Evolutionary conservation across 805 yeast species (phyloP), one percentile per base, ranked within the genome.

Genomic region (Soucietia sequanensis): DNA sequence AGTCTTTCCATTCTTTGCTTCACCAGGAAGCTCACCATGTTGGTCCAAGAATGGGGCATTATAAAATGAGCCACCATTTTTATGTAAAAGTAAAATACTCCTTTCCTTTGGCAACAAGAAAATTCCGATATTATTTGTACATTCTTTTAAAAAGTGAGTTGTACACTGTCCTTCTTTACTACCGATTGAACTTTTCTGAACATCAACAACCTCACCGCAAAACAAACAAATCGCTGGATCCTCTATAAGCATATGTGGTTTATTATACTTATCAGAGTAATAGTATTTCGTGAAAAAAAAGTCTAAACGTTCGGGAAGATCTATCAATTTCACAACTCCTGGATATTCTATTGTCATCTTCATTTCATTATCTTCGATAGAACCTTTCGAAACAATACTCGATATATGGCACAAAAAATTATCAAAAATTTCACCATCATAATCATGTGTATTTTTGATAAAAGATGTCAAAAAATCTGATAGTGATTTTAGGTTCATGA

Each of bases 211-310:
- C 8, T 64, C 60, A 1, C 89, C 93, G 60, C 99, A 93, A 42
- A 81, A 82, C 35, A 91, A 60, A 51, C 99, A 91, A 7, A 91
- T 65, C 0, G 95, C 96, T 0, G 95, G 93, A 44, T 90, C 95
- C 30, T 70, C 71, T 20, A 66, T 69, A 1, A 46, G 37, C 38
- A 48, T 47, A 47, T 54, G 60, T 15, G 71, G 72, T 31, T 65
- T 63, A 27, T 61, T 54, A 15, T 62, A 64, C 30, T 62, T 60
- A 17, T 67, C 68, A 48, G 63, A 67, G 43, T 76, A 74, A 37
- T 76, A 67, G 35, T 75, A 66, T 23, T 74, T 66, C 3, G 86
- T 80, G 60, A 84, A 86, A 43, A 88, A 80, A 24, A 65, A 68
- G 51, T 84, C 90, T 40, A 87, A 58, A 33, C 84, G 69, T 2